A percentile compares a stretch with the other conserved stretches of the same genome.
Evolutionary conservation across 371 early-diverging fungal genomes (phyloP).

Genomic region (Mortierella sp.): DNA sequence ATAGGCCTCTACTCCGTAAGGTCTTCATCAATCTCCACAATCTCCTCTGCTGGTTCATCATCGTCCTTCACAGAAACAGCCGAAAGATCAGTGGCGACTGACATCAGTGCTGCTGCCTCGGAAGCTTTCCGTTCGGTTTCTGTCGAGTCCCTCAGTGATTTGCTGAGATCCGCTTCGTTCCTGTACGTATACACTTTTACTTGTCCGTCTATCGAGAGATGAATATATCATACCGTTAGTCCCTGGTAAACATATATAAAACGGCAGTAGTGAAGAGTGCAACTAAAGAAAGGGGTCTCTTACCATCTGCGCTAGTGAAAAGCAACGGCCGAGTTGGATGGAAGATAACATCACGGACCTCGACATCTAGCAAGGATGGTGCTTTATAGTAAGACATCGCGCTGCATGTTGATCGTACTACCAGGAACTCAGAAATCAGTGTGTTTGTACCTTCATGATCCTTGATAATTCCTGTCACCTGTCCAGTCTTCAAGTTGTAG

Average conservation of each 20-base stretch:
- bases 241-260: too few species aligned
- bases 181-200: conserved; percentile 58
- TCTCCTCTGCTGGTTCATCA: conserved; percentile 22
- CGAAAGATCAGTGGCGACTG: conserved; percentile 46
- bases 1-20: conserved; percentile 18
- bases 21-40: conserved; percentile 27
- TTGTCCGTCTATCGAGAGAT: conserved; percentile 43
- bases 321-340: conserved; percentile 84
- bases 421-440: conserved; percentile 2
- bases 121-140: conserved; percentile 15
- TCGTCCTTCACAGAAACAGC: conserved; percentile 46
- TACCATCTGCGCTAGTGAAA: conserved; percentile 89
- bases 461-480: conserved; percentile 79
- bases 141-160: conserved; percentile 33
- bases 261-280: too few species aligned
- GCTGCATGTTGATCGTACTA: too few species aligned
- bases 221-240: background rate
- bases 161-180: conserved; percentile 31
- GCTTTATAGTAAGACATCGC: too few species aligned
- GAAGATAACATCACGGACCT: conserved; percentile 92
- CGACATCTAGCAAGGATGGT: conserved; percentile 76
- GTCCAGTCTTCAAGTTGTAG: conserved; percentile 78
- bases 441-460: conserved; percentile 76
- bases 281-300: conserved; percentile 13
- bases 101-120: conserved; percentile 40